phyloP scores from a whole-genome alignment of 2,329 filamentous ascomycete genomes.

The Epichloe festucae region DNA sequence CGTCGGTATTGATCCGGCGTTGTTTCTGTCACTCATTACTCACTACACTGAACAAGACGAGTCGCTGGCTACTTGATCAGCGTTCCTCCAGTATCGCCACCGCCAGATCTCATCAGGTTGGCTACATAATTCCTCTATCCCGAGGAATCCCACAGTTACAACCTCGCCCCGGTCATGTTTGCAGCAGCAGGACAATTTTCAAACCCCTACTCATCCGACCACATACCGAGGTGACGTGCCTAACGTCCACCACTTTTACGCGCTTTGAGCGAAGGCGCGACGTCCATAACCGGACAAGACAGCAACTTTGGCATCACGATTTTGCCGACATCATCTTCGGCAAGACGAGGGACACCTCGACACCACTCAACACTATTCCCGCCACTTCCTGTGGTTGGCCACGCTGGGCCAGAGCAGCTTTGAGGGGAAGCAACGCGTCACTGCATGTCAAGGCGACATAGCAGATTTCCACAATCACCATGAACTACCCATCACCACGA shows the following conservation, averaged over 20 bases:
- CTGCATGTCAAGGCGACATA: slow-evolving; percentile 20
- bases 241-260: slow-evolving; percentile 30
- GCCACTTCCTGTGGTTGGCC: slow-evolving; percentile 8
- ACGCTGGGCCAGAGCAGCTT: slow-evolving; percentile 1
- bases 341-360: slow-evolving; percentile 1
- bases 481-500: slow-evolving; percentile 27
- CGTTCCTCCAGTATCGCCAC: slow-evolving; percentile 14
- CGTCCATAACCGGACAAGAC: neutral
- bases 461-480: slow-evolving; percentile 24
- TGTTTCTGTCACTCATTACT: slow-evolving; percentile 13
- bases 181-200: slow-evolving; percentile 39
- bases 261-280: slow-evolving; percentile 5
- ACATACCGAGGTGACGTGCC: slow-evolving; percentile 48
- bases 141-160: slow-evolving; percentile 18
- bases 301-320: neutral
- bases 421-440: neutral
- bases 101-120: slow-evolving; percentile 18
- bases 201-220: slow-evolving; percentile 45
- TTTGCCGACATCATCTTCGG: neutral
- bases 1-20: slow-evolving; percentile 14
- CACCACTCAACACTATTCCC: neutral
- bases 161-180: slow-evolving; percentile 36
- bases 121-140: slow-evolving; percentile 14
- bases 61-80: slow-evolving; percentile 17
- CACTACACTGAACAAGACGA: neutral